Evolutionary conservation across 805 yeast species (phyloP), one percentile per base, ranked within the genome.

Genomic region (Ogataea trehaloabstinens): DNA sequence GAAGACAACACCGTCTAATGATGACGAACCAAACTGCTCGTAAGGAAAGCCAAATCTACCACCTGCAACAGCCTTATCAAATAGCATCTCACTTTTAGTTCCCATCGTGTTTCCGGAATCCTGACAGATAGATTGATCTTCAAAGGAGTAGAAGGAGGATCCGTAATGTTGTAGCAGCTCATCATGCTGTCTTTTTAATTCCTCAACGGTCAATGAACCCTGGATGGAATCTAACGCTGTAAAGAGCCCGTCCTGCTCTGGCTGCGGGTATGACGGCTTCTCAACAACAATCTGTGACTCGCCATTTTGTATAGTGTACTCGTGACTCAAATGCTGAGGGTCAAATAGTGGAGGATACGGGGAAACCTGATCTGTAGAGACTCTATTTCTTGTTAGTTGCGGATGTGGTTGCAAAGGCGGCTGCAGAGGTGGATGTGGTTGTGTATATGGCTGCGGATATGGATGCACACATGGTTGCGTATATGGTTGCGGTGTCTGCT

Each of bases 181-280:
- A 20, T 51, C 53, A 21, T 51, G 46, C 24, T 51, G 57, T 30
- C 36, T 41, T 27, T 42, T 49, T 34, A 55, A 44, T 38, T 55
- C 57, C 8, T 46, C 52, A 19, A 40, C 15, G 5, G 49, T 32
- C 19, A 51, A 32, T 5, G 35, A 24, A n/a, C n/a, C n/a, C n/a
- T n/a, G n/a, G n/a, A n/a, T n/a, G n/a, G n/a, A n/a, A n/a, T n/a
- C n/a, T n/a, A n/a, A n/a, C n/a, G n/a, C n/a, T n/a, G n/a, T n/a
- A n/a, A n/a, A n/a, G n/a, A n/a, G n/a, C n/a, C n/a, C n/a, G n/a
- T n/a, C n/a, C n/a, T n/a, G n/a, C n/a, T n/a, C n/a, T n/a, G n/a
- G n/a, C n/a, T n/a, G n/a, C n/a, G n/a, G n/a, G n/a, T n/a, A n/a
- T n/a, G n/a, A n/a, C n/a, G 33, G 35, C 13, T 31, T 31, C 33